phyloP scores from a whole-genome alignment of 768 basidiomycete genomes.

The Calocera viscosa region DNA sequence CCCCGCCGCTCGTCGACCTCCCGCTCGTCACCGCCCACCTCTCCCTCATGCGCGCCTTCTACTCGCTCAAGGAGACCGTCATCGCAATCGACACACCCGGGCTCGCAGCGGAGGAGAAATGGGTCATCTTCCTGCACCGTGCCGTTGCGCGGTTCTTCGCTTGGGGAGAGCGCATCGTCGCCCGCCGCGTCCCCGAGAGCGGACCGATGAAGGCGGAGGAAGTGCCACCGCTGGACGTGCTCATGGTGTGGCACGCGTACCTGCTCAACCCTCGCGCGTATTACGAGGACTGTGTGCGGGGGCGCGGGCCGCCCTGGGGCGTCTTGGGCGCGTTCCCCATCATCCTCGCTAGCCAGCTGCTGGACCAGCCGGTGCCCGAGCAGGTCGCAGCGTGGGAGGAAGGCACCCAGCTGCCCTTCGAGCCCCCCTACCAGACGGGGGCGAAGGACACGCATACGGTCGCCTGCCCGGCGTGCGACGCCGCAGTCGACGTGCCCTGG shows the following conservation, averaged over 20 bases:
- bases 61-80: constrained; percentile 9
- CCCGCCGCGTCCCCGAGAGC: neutral
- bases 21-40: constrained; percentile 14
- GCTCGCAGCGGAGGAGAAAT: neutral
- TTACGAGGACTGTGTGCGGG: neutral
- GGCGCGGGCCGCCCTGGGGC: neutral
- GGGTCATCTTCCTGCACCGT: constrained; percentile 9
- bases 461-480: neutral
- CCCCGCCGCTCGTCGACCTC: constrained; percentile 11
- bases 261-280: constrained; percentile 10
- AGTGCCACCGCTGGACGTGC: constrained; percentile 15
- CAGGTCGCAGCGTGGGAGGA: neutral
- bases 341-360: neutral
- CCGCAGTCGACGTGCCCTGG: neutral
- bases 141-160: constrained; percentile 13
- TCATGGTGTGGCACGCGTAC: constrained; percentile 20
- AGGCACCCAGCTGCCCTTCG: neutral
- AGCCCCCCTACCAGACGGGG: neutral
- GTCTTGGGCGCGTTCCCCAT: neutral
- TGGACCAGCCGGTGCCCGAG: neutral
- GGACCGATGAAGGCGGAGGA: neutral
- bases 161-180: constrained; percentile 7
- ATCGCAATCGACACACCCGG: neutral
- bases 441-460: neutral
- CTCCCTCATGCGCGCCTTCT: constrained; percentile 14